Percentiles rank a stretch among this genome's conserved stretches.
Conservation (phyloP, 805 yeast genomes). For the Babjeviella inositovora region DNA sequence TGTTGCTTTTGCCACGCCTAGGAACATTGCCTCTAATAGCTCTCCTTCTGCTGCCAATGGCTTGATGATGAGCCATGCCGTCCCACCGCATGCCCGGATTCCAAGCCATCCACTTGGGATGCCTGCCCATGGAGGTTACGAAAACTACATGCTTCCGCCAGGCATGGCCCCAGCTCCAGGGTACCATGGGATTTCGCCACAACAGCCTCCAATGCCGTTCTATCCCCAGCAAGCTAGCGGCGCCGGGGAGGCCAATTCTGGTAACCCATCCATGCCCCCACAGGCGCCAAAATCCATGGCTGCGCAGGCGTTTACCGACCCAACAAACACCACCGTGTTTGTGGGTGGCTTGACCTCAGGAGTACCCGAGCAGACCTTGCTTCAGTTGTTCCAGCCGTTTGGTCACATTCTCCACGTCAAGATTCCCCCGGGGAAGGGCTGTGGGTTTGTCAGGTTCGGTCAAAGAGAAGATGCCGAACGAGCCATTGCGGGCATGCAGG, state of each 20-base stretch:
- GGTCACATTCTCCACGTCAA: conserved; percentile 58
- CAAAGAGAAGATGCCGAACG: conserved; percentile 59
- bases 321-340: conserved; percentile 60
- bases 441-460: conserved; percentile 64
- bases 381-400: conserved; percentile 51
- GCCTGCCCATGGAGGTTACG: not conserved
- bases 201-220: no score
- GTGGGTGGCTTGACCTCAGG: conserved; percentile 63
- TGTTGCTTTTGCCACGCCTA: conserved; percentile 70
- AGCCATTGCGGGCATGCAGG: conserved; percentile 69
- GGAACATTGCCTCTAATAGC: no score
- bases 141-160: no score
- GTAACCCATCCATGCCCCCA: no score
- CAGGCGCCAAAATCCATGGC: no score
- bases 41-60: not conserved
- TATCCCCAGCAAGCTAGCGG: no score
- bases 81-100: not conserved
- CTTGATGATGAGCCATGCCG: not conserved
- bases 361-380: conserved; percentile 43
- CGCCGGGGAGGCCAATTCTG: conserved; percentile 1
- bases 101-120: not conserved
- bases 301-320: conserved; percentile 25
- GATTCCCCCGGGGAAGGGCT: conserved; percentile 66
- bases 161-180: no score
- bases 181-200: no score